Conservation (phyloP, 768 basidiomycete species). For the Rhodotorula graminis region DNA sequence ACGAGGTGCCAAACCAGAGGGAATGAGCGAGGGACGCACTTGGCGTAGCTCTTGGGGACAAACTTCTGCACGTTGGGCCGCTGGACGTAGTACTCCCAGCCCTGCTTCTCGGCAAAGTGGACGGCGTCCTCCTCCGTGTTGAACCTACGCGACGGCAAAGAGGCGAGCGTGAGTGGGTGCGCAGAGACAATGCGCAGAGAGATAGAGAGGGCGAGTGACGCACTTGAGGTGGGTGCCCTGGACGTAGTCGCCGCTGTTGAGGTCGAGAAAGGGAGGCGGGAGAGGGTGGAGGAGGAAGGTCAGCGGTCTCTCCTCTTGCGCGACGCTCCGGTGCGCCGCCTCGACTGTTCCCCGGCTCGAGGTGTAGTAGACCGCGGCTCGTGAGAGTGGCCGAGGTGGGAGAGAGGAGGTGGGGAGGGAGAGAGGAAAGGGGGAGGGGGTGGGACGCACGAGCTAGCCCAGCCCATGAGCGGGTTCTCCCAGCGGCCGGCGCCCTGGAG, state of each 20-base stretch:
- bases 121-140: slow-evolving; percentile 1
- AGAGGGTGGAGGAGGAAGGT: neutral
- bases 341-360: too few relatives aligned
- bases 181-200: neutral
- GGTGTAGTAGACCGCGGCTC: too few relatives aligned
- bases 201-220: neutral
- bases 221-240: slow-evolving; percentile 36
- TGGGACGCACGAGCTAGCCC: slow-evolving; percentile 75
- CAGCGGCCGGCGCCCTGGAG: slow-evolving; percentile 84
- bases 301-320: neutral
- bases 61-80: slow-evolving; percentile 50
- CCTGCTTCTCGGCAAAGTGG: slow-evolving; percentile 90
- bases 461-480: slow-evolving; percentile 99
- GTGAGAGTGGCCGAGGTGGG: too few relatives aligned
- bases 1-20: neutral
- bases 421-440: too few relatives aligned
- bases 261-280: too few relatives aligned
- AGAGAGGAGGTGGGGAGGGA: neutral
- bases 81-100: slow-evolving; percentile 58
- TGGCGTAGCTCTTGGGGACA: slow-evolving; percentile 48
- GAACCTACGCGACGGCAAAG: slow-evolving; percentile 54
- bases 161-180: too few relatives aligned
- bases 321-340: too few relatives aligned
- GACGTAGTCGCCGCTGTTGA: slow-evolving; percentile 33
- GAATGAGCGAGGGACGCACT: slow-evolving; percentile 33